Percentiles rank a stretch among this genome's conserved stretches.
phyloP scores from a whole-genome alignment of 768 basidiomycete genomes.

The Kwoniella dendrophila region DNA sequence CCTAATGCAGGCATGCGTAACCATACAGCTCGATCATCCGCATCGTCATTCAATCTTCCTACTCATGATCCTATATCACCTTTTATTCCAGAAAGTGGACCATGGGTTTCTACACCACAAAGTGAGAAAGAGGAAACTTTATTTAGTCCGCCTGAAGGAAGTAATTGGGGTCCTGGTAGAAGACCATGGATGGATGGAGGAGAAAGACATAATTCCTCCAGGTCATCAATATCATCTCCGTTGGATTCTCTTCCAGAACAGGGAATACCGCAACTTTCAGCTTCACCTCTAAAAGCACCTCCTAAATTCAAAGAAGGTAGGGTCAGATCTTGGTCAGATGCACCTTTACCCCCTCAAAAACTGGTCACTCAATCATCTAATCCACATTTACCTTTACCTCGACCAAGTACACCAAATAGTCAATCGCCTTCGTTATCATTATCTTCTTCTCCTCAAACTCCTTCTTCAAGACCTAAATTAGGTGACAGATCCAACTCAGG shows the following conservation, averaged over 20 bases:
- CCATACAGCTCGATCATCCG: slow-evolving; percentile 26
- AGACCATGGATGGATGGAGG: slow-evolving; percentile 44
- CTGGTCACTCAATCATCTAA: slow-evolving; percentile 7
- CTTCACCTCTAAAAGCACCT: slow-evolving; percentile 9
- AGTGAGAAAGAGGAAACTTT: slow-evolving; percentile 41
- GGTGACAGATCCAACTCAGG: slow-evolving; percentile 42
- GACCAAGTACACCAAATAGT: slow-evolving; percentile 10
- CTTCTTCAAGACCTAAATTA: slow-evolving; percentile 35
- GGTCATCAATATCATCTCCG: slow-evolving; percentile 27
- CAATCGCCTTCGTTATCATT: slow-evolving; percentile 3
- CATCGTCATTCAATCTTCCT: slow-evolving; percentile 35
- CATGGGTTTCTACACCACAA: slow-evolving; percentile 27
- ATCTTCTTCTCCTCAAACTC: slow-evolving; percentile 20
- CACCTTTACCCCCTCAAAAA: slow-evolving; percentile 28
- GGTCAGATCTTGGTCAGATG: slow-evolving; percentile 46
- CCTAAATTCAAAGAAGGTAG: slow-evolving; percentile 17
- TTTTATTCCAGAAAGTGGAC: slow-evolving; percentile 9
- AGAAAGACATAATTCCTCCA: slow-evolving; percentile 22
- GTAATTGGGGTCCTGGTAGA: slow-evolving; percentile 42
- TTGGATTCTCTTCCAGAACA: slow-evolving; percentile 35
- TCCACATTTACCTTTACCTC: slow-evolving; percentile 5
- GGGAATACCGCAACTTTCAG: slow-evolving; percentile 3
- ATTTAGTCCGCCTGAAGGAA: slow-evolving; percentile 20
- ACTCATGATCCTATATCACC: slow-evolving; percentile 26
- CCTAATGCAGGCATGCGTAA: slow-evolving; percentile 19